phyloP scores from a whole-genome alignment of 2,329 filamentous ascomycete species.

The Arthrobotrys musiformis region DNA sequence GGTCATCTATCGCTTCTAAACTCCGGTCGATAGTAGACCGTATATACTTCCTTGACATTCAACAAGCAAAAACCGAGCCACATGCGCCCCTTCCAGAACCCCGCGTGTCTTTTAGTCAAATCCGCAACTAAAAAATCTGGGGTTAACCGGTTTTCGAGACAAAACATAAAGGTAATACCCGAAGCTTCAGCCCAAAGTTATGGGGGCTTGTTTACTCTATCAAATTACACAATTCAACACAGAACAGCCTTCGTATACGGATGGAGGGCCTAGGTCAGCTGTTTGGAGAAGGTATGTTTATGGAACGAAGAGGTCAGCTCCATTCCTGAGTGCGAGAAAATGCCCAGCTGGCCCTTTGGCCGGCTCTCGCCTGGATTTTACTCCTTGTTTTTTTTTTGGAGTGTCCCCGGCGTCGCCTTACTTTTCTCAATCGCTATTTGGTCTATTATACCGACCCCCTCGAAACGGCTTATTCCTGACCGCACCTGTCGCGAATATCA shows the following conservation, averaged over 20 bases:
- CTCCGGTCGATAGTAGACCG: too few relatives aligned
- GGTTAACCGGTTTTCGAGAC: neutral
- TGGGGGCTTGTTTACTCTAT: constrained; percentile 27
- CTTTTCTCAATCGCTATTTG: neutral
- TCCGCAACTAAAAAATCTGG: constrained; percentile 32
- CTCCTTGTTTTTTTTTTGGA: neutral
- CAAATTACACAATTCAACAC: constrained; percentile 52
- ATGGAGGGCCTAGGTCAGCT: neutral
- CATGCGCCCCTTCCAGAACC: constrained; percentile 5
- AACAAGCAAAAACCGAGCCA: neutral
- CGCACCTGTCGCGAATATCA: neutral
- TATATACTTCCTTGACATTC: too few relatives aligned
- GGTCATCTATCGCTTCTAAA: neutral
- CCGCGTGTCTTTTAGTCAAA: constrained; percentile 46
- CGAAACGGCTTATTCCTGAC: constrained; percentile 13
- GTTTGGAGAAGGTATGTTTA: neutral
- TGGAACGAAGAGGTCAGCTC: neutral
- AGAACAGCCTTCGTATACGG: constrained; percentile 20
- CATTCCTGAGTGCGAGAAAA: constrained; percentile 9
- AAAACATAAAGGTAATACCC: too few relatives aligned
- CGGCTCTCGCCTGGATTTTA: constrained; percentile 25
- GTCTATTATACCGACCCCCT: neutral
- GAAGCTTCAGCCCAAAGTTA: neutral
- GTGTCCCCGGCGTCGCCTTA: neutral
- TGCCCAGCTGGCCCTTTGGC: neutral